Conservation (phyloP, 1,284 basidiomycete genomes). For the Ceratobasidium sp. region DNA sequence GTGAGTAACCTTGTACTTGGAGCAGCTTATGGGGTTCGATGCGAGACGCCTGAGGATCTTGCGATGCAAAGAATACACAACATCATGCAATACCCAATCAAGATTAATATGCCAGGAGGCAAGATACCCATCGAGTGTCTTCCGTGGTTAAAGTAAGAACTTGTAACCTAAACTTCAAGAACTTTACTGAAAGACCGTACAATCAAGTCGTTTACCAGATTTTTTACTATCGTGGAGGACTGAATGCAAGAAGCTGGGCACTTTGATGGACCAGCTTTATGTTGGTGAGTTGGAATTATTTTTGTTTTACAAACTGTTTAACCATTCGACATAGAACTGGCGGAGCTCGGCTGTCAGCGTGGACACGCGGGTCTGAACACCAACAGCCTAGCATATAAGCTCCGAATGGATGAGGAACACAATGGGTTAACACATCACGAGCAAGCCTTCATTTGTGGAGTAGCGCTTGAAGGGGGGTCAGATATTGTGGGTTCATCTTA, state of each 20-base stretch:
- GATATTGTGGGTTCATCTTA: constrained; percentile 6
- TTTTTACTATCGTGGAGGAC: constrained; percentile 13
- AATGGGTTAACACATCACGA: constrained; percentile 8
- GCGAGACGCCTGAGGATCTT: constrained; percentile 23
- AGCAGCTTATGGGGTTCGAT: constrained; percentile 28
- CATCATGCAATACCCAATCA: not conserved
- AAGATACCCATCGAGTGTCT: constrained; percentile 19
- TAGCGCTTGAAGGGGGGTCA: constrained; percentile 29
- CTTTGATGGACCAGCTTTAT: constrained; percentile 27
- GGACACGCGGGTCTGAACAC: constrained; percentile 2
- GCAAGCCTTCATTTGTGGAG: constrained; percentile 20
- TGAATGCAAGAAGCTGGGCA: not conserved
- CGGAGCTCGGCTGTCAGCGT: constrained; percentile 14
- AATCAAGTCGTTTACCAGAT: not conserved
- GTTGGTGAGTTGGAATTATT: not conserved
- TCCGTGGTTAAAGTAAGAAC: constrained; percentile 10
- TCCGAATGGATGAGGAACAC: not conserved
- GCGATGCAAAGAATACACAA: constrained; percentile 6
- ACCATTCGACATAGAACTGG: constrained; percentile 7
- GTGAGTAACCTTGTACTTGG: too few species aligned
- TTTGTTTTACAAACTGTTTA: not conserved
- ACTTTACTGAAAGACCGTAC: not conserved
- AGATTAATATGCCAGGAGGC: constrained; percentile 2
- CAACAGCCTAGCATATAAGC: constrained; percentile 14
- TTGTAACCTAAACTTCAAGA: too few species aligned